phyloP scores from a whole-genome alignment of 2,329 filamentous ascomycete genomes.

The Cladosporium sp. region DNA sequence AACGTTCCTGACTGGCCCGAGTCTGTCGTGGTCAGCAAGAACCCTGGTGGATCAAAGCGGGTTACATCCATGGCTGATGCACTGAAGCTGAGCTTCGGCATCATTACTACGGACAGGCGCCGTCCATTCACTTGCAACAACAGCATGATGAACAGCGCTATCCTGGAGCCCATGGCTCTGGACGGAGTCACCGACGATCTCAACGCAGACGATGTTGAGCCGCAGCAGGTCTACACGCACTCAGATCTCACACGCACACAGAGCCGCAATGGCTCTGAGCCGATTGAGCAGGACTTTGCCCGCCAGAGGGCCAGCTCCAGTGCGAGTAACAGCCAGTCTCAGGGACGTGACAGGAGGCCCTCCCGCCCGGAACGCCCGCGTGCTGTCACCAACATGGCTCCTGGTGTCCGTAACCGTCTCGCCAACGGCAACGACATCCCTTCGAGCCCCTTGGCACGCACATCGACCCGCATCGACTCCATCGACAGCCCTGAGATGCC shows the following conservation, averaged over 20 bases:
- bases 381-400: constrained; percentile 9
- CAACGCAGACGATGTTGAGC: constrained; percentile 26
- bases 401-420: constrained; percentile 18
- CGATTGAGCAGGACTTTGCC: constrained; percentile 26
- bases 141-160: constrained; percentile 71
- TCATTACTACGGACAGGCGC: constrained; percentile 77
- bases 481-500: constrained; percentile 13
- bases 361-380: constrained; percentile 6
- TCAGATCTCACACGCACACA: neutral
- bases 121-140: constrained; percentile 40
- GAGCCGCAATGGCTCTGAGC: constrained; percentile 6
- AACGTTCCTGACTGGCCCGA: constrained; percentile 85
- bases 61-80: constrained; percentile 94
- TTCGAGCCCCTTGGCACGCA: constrained; percentile 26
- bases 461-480: constrained; percentile 27
- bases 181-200: constrained; percentile 28
- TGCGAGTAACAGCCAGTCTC: constrained; percentile 8
- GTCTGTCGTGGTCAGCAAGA: constrained; percentile 96
- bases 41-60: constrained; percentile 92
- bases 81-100: constrained; percentile 93
- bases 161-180: constrained; percentile 48
- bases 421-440: constrained; percentile 21
- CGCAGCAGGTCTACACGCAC: constrained; percentile 13
- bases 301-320: constrained; percentile 15
- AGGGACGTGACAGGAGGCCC: constrained; percentile 9